Conservation (phyloP, 176 grass and related monocot species). For the Areca catechu region DNA sequence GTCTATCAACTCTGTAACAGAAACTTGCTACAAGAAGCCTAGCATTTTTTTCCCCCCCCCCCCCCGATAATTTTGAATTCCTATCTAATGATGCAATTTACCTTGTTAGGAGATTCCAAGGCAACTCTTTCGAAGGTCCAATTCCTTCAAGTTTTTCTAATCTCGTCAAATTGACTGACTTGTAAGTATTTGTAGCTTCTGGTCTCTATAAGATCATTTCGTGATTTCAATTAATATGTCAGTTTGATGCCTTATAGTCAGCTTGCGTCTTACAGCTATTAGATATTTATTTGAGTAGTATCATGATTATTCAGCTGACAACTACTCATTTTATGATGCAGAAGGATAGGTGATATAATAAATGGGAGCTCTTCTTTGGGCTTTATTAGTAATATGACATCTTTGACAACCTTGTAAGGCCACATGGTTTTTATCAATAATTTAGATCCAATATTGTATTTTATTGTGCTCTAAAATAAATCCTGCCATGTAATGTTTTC, state of each 20-base stretch:
- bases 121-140: constrained; percentile 76
- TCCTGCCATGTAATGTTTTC: no score
- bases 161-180: constrained; percentile 30
- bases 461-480: no score
- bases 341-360: constrained; percentile 58
- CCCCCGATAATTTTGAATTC: no score
- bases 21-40: no score
- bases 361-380: constrained; percentile 61
- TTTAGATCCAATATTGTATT: no score
- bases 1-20: no score
- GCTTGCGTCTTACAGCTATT: no score
- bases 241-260: no score
- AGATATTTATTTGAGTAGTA: no score
- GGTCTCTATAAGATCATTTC: background rate
- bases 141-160: constrained; percentile 56
- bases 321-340: constrained; percentile 29
- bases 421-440: background rate
- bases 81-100: constrained; percentile 3
- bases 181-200: constrained; percentile 48
- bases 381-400: constrained; percentile 67
- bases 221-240: no score
- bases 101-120: constrained; percentile 64
- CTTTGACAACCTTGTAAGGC: constrained; percentile 43
- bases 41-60: no score
- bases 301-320: no score